Evolutionary conservation across 805 yeast genomes (phyloP).

Genomic region (Wickerhamomyces ciferrii): DNA sequence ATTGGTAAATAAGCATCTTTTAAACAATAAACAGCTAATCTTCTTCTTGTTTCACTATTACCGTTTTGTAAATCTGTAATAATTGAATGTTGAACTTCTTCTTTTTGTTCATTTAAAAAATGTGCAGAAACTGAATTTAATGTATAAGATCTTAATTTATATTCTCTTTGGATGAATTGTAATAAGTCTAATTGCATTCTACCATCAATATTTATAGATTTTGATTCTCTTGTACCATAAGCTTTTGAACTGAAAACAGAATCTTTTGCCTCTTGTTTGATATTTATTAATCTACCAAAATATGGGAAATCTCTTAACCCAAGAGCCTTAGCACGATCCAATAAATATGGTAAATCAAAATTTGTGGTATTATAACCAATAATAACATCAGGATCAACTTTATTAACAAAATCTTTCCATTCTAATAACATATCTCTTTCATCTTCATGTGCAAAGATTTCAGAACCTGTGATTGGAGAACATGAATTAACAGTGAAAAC

Average conservation of each 20-base stretch:
- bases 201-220: conserved; percentile 89
- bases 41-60: conserved; percentile 83
- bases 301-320: conserved; percentile 66
- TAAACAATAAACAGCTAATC: conserved; percentile 94
- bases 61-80: conserved; percentile 95
- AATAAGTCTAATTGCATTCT: conserved; percentile 91
- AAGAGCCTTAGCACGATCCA: conserved; percentile 81
- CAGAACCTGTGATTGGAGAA: conserved; percentile 90
- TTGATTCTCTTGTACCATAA: conserved; percentile 92
- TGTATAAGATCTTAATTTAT: conserved; percentile 90
- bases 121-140: conserved; percentile 93
- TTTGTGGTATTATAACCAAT: conserved; percentile 95
- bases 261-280: conserved; percentile 75
- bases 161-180: conserved; percentile 91
- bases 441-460: conserved; percentile 66
- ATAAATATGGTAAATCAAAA: conserved; percentile 89
- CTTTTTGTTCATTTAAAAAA: conserved; percentile 92
- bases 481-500: conserved; percentile 93
- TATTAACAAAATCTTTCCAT: conserved; percentile 84
- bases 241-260: conserved; percentile 90
- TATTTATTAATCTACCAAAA: conserved; percentile 69
- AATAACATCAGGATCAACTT: conserved; percentile 91
- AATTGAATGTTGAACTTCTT: conserved; percentile 96
- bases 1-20: conserved; percentile 94
- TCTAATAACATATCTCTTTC: conserved; percentile 79